Conservation (phyloP, 2,329 filamentous ascomycete genomes). For the Paecilomyces sp. region DNA sequence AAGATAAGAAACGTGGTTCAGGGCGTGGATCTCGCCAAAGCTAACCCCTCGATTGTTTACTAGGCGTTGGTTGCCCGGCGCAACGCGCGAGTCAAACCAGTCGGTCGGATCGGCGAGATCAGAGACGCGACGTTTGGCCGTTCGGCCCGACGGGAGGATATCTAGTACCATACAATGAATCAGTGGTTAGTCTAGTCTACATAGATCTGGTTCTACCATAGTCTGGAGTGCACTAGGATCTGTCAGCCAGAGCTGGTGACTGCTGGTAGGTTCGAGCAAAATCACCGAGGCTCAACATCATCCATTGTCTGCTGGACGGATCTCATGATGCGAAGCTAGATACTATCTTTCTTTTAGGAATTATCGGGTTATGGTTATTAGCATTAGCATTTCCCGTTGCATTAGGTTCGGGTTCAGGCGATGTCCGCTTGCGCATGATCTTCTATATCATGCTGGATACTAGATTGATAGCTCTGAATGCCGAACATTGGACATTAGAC, state of each 20-base stretch:
- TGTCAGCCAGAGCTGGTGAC: neutral
- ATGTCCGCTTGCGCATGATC: neutral
- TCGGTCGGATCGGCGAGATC: neutral
- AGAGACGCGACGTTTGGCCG: neutral
- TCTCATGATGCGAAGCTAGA: neutral
- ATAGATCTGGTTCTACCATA: too few relatives aligned
- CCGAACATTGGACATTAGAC: too few relatives aligned
- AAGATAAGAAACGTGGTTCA: neutral
- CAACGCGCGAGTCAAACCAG: neutral
- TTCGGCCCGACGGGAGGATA: neutral
- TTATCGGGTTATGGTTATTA: neutral
- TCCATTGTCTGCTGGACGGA: neutral
- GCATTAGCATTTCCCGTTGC: neutral
- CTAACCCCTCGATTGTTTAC: neutral
- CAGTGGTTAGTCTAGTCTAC: too few relatives aligned
- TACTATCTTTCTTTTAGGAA: neutral
- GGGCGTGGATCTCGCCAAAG: neutral
- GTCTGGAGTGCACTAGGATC: neutral
- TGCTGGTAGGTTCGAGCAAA: neutral
- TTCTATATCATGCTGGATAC: neutral
- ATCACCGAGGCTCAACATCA: neutral
- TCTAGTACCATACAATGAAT: too few relatives aligned
- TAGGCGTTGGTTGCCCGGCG: neutral
- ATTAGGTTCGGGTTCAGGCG: neutral
- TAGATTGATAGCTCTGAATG: too few relatives aligned